Evolutionary conservation across 2,329 filamentous ascomycete species (phyloP).

Genomic region (Emericellopsis cladophorae): DNA sequence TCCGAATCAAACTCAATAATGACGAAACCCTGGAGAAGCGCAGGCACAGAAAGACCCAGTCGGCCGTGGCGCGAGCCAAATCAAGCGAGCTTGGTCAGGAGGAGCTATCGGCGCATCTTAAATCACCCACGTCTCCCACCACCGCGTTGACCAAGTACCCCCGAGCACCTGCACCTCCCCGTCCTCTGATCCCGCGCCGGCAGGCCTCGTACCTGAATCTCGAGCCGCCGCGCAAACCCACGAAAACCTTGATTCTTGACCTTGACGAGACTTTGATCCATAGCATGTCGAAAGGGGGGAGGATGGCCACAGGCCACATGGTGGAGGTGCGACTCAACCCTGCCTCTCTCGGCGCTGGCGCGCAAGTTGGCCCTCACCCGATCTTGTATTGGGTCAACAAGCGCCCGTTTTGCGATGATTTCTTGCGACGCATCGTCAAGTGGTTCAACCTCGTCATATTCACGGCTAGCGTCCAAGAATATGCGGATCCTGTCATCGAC

Average conservation of each 20-base stretch:
- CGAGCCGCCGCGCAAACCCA: constrained; percentile 43
- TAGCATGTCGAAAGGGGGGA: constrained; percentile 90
- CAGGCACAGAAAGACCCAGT: constrained; percentile 53
- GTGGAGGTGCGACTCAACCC: constrained; percentile 87
- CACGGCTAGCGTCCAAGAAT: constrained; percentile 95
- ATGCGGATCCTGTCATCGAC: constrained; percentile 96
- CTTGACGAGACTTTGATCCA: constrained; percentile 96
- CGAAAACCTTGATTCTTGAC: constrained; percentile 92
- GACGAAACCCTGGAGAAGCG: constrained; percentile 64
- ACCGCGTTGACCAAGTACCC: constrained; percentile 78
- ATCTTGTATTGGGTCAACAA: constrained; percentile 99
- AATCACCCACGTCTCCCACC: constrained; percentile 81
- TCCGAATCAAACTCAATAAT: constrained; percentile 79
- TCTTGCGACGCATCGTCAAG: constrained; percentile 80
- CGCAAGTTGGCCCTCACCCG: constrained; percentile 54
- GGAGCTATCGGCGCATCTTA: constrained; percentile 67
- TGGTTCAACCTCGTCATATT: constrained; percentile 98
- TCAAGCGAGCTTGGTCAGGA: constrained; percentile 22
- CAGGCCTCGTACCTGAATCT: constrained; percentile 75
- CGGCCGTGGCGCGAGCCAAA: constrained; percentile 29
- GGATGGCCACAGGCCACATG: constrained; percentile 97
- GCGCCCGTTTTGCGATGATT: constrained; percentile 91
- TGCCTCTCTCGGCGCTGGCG: constrained; percentile 52
- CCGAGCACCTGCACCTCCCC: constrained; percentile 74
- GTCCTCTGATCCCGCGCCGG: constrained; percentile 77